Evolutionary conservation across 2,329 filamentous ascomycete genomes (phyloP), one percentile per base, ranked within the genome.

Genomic region (Colletotrichum eremochloae): DNA sequence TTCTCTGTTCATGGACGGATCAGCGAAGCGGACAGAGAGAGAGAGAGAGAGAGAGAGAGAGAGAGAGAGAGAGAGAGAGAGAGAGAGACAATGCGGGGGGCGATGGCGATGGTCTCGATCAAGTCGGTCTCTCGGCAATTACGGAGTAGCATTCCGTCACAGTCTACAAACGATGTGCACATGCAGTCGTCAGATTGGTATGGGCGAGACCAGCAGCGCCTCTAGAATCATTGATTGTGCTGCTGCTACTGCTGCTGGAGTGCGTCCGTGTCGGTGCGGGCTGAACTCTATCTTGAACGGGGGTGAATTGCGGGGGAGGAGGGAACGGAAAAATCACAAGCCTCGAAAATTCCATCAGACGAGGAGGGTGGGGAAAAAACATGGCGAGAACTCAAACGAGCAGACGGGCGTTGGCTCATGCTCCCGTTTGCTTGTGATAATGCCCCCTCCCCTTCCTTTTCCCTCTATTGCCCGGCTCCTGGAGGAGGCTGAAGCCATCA

Each of bases 231-330:
- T 60, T 60, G 64, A 68, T 64, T 58, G 64, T 68, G 68, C 68
- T 63, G 44, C 46, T 68, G 68, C 68, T 63, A 52, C 46, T 68
- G 33, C 20, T 48, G 46, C n/a, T 12, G 12, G 56, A 24, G 40
- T 42, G 67, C 61, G 33, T 38, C n/a, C 7, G 48, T 52, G 66
- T 52, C 64, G 58, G 52, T 72, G 66, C 69, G 60, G 69, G 36
- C 60, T 69, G 69, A 72, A 72, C 66, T 69, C 66, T 69, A 72
- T 72, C 69, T 69, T 60, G 60, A 61, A 72, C 66, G 53, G 53
- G 36, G 65, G 65, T 24, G 3, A 24, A 61, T 63, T 72, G 53
- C 69, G 69, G 69, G 69, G 68, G 40, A 60, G 31, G 38, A 60
- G 31, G 38, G 24, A n/a, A 55, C 42, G 61, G 14, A 20, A 1